Evolutionary conservation across 2,329 filamentous ascomycete genomes (phyloP).

Genomic region (Calonectria crousiana): DNA sequence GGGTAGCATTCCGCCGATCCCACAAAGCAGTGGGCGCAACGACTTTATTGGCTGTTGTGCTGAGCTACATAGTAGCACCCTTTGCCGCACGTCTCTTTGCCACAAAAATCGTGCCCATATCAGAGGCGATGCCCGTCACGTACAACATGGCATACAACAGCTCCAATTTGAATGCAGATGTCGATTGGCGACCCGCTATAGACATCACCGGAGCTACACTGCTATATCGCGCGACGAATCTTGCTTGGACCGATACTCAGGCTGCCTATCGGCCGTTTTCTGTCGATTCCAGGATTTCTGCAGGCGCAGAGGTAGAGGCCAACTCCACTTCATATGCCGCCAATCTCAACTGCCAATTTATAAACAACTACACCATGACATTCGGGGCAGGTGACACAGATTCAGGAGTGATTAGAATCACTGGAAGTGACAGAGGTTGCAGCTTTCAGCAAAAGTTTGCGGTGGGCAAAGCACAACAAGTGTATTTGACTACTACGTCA

Average conservation of each 20-base stretch:
- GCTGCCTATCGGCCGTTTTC: slow-evolving; percentile 27
- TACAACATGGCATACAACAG: slow-evolving; percentile 17
- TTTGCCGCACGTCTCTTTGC: slow-evolving; percentile 32
- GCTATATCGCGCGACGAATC: slow-evolving; percentile 14
- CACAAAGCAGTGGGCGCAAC: slow-evolving; percentile 24
- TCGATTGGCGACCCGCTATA: slow-evolving; percentile 32
- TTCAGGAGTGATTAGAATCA: background rate
- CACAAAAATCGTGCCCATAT: slow-evolving; percentile 11
- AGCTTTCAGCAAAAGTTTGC: background rate
- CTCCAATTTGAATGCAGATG: slow-evolving; percentile 11
- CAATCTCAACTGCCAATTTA: background rate
- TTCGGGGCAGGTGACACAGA: background rate
- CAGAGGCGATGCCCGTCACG: background rate
- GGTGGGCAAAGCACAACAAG: background rate
- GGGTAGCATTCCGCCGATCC: slow-evolving; percentile 27
- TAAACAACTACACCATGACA: background rate
- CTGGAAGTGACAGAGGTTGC: background rate
- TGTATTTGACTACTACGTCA: background rate
- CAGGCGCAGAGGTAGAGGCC: background rate
- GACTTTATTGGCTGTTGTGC: slow-evolving; percentile 24
- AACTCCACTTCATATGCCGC: background rate
- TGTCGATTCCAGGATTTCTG: background rate
- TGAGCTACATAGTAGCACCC: slow-evolving; percentile 23
- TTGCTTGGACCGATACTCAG: slow-evolving; percentile 27
- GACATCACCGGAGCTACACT: slow-evolving; percentile 24